Evolutionary conservation across 192 early-diverging fungal genomes (phyloP).

Genomic region (Funneliformis mosseae): DNA sequence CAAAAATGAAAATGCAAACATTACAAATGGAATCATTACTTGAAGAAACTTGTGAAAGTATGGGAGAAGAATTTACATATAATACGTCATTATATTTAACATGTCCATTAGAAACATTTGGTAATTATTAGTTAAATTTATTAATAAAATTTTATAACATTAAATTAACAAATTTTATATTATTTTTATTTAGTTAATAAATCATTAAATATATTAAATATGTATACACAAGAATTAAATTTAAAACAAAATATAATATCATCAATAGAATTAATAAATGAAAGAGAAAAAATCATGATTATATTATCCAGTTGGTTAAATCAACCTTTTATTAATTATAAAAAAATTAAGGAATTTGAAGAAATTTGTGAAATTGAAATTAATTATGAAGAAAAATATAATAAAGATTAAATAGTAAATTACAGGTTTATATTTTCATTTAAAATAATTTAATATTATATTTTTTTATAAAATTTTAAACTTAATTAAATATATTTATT

Average conservation of each 20-base stretch:
- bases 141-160: too few relatives aligned
- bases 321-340: conserved; percentile 41
- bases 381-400: background rate
- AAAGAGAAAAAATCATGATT: conserved; percentile 45
- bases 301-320: conserved; percentile 50
- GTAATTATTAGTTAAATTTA: conserved; percentile 16
- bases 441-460: too few relatives aligned
- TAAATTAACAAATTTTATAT: background rate
- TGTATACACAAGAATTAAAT: conserved; percentile 29
- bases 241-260: conserved; percentile 22
- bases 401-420: too few relatives aligned
- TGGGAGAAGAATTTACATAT: conserved; percentile 43
- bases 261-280: conserved; percentile 1
- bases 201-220: conserved; percentile 1
- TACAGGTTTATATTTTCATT: too few relatives aligned
- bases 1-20: conserved; percentile 47
- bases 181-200: conserved; percentile 10
- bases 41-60: conserved; percentile 43
- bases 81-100: conserved; percentile 40
- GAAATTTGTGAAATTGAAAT: conserved; percentile 45
- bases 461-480: too few relatives aligned
- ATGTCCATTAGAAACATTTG: conserved; percentile 43
- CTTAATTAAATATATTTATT: too few relatives aligned
- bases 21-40: conserved; percentile 45
- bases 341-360: conserved; percentile 40